phyloP scores from a whole-genome alignment of 1,284 basidiomycete species.

The Trichosporon sp. region DNA sequence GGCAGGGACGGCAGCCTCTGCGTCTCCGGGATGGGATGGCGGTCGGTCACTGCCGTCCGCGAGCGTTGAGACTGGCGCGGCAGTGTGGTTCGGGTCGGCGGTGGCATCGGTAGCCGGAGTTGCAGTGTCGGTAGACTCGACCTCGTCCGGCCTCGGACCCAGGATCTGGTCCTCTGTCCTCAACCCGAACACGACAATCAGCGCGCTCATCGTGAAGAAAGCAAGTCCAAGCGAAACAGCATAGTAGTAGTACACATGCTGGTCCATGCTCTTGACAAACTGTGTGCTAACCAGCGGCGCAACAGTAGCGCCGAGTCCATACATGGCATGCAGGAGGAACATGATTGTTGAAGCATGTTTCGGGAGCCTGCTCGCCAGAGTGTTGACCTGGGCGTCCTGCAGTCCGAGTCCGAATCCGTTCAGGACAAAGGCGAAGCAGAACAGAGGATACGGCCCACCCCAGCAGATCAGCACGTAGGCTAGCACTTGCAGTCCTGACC shows the following conservation, averaged over 20 bases:
- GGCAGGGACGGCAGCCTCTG: background rate
- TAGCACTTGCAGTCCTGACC: conserved; percentile 42
- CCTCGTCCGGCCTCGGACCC: conserved; percentile 19
- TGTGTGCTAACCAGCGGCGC: conserved; percentile 64
- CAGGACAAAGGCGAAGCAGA: conserved; percentile 58
- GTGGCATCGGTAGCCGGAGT: conserved; percentile 8
- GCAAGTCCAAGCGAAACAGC: conserved; percentile 58
- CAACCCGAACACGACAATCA: conserved; percentile 55
- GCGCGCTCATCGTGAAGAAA: conserved; percentile 50
- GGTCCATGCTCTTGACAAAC: conserved; percentile 53
- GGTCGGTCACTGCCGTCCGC: background rate
- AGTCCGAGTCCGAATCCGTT: conserved; percentile 60
- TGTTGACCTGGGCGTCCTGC: conserved; percentile 48
- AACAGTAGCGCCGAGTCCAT: conserved; percentile 61
- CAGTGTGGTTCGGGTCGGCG: background rate
- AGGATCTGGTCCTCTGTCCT: conserved; percentile 54
- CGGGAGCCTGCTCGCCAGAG: conserved; percentile 31
- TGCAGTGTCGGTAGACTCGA: background rate
- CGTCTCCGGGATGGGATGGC: too few relatives aligned
- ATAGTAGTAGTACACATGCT: conserved; percentile 59
- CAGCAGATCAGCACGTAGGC: conserved; percentile 57
- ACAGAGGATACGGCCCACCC: conserved; percentile 62
- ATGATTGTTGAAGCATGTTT: conserved; percentile 51
- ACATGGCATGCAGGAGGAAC: conserved; percentile 59
- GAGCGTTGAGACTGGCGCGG: too few relatives aligned